Evolutionary conservation across 2,329 filamentous ascomycete species (phyloP), one percentile per base, ranked within the genome.

Genomic region (Capronia americana): DNA sequence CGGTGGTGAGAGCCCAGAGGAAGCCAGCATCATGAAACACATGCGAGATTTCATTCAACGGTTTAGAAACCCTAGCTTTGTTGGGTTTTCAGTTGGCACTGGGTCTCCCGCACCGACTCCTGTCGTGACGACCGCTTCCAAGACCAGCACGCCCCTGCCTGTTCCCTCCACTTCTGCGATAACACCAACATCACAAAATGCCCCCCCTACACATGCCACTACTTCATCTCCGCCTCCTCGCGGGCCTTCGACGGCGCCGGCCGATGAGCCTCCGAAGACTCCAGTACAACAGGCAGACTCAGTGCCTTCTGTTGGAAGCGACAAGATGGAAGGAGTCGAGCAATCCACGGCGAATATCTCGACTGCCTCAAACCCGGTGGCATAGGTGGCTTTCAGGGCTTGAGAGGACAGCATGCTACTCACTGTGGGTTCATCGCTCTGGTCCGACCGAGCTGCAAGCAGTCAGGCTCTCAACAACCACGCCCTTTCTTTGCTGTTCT

Each of bases 11-110:
- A 68, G 63, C 4, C 61, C 63, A 30, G 71, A 73, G 41, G 71
- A 73, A 53, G 51, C 48, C 11, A 69, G 64, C 8, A 72, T 73
- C 48, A 65, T 73, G 65, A 64, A 64, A 14, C 70, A 72, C 53
- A 57, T 73, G 24, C 68, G 44, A 17, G 57, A 50, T 14, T 70
- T 73, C 50, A 70, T 72, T 30, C 53, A 67, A 7, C 58, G 67
- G 7, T 73, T 69, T 44, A 69, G 66, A 41, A 73, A 73, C 57
- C 70, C 69, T 17, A 63, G 69, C 23, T 71, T 71, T 53, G 65
- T 67, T 28, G 67, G 69, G 8, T 71, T 71, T 34, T 70, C 68
- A 1, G 56, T 44, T 26, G 55, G 59, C 2, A 68, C 65, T 26
- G 63, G 53, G 11, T 69, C 67, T 17, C 67, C 67, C 2, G 66